phyloP scores from a whole-genome alignment of 495 filamentous ascomycete species.

The Chaetomidium leptoderma region DNA sequence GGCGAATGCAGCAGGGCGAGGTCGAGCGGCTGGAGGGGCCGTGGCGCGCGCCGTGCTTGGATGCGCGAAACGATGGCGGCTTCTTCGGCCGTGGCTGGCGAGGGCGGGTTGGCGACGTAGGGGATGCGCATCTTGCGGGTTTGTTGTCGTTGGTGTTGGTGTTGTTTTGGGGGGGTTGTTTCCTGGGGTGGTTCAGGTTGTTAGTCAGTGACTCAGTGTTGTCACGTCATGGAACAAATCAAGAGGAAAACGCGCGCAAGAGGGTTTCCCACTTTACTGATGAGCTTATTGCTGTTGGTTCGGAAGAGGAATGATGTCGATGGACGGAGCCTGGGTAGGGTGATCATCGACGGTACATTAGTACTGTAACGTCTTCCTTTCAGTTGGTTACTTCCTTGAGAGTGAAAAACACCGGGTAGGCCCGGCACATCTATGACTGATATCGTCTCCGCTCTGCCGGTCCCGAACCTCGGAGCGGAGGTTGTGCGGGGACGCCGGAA shows the following conservation, averaged over 20 bases:
- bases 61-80: conserved; percentile 58
- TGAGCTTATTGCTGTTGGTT: not conserved
- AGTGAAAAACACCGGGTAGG: not conserved
- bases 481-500: conserved; percentile 12
- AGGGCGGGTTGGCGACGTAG: conserved; percentile 59
- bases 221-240: too few species aligned
- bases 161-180: not conserved
- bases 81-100: conserved; percentile 43
- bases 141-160: conserved; percentile 9
- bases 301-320: not conserved
- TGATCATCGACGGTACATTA: not conserved
- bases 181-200: too few species aligned
- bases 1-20: conserved; percentile 69
- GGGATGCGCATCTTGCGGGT: conserved; percentile 62
- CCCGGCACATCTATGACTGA: not conserved
- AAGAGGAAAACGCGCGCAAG: too few species aligned
- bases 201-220: not conserved
- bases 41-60: conserved; percentile 57
- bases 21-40: conserved; percentile 65
- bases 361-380: not conserved
- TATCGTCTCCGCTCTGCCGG: conserved; percentile 8
- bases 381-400: not conserved
- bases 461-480: conserved; percentile 7
- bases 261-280: not conserved
- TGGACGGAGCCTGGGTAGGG: not conserved